A percentile compares a stretch with the other conserved stretches of the same genome.
Conservation (phyloP, 2,329 filamentous ascomycete genomes). For the Aspergillus japonicus region DNA sequence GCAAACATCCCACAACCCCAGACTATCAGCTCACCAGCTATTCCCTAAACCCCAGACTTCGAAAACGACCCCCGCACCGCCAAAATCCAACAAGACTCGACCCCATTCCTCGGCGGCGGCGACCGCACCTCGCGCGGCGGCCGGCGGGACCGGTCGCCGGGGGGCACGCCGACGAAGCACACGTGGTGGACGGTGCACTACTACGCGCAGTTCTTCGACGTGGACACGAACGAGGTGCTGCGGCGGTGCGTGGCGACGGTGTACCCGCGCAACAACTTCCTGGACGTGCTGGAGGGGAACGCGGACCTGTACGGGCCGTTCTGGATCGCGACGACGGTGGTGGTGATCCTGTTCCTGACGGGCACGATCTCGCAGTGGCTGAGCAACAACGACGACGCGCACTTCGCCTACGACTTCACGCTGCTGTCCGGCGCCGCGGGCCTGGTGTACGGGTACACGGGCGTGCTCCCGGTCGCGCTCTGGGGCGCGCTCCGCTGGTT, state of each 20-base stretch:
- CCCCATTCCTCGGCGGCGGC: constrained; percentile 48
- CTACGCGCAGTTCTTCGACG: constrained; percentile 98
- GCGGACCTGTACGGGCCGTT: constrained; percentile 95
- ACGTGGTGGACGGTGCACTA: constrained; percentile 90
- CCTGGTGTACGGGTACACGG: constrained; percentile 91
- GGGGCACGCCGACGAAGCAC: constrained; percentile 64
- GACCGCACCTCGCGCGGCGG: constrained; percentile 38
- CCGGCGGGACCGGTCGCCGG: constrained; percentile 43
- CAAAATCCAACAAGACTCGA: constrained; percentile 49
- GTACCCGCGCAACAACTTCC: constrained; percentile 88
- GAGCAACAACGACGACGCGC: constrained; percentile 61
- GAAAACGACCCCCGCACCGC: constrained; percentile 57
- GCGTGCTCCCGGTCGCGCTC: constrained; percentile 77
- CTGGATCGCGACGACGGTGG: constrained; percentile 97
- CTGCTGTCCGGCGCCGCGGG: constrained; percentile 87
- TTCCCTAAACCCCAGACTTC: constrained; percentile 58
- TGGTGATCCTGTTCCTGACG: constrained; percentile 91
- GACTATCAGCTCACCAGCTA: not conserved
- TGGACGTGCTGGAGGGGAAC: constrained; percentile 95
- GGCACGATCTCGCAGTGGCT: constrained; percentile 94
- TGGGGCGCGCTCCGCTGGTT: constrained; percentile 94
- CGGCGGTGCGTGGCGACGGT: constrained; percentile 84
- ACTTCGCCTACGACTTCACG: constrained; percentile 89
- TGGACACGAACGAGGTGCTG: constrained; percentile 88
- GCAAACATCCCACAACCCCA: not conserved